Evolutionary conservation across 495 filamentous ascomycete genomes (phyloP).

Genomic region (Penicillium maclennaniae): DNA sequence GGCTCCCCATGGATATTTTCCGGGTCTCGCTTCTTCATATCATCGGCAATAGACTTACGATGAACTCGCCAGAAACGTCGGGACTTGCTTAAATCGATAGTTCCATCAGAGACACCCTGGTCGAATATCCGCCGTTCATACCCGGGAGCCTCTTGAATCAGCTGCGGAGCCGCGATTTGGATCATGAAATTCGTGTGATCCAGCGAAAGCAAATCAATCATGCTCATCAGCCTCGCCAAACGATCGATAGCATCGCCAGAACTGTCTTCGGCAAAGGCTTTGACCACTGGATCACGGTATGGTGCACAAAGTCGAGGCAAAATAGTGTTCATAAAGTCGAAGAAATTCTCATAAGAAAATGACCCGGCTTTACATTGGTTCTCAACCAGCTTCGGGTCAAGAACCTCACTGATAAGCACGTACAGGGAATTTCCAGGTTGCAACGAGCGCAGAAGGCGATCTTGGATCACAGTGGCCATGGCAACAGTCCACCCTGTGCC

Average conservation of each 20-base stretch:
- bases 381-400: slow-evolving; percentile 74
- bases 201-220: slow-evolving; percentile 87
- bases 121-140: slow-evolving; percentile 82
- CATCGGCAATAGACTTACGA: slow-evolving; percentile 62
- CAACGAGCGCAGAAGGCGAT: slow-evolving; percentile 78
- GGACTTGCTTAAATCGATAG: slow-evolving; percentile 55
- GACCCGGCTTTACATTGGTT: slow-evolving; percentile 73
- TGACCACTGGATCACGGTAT: slow-evolving; percentile 79
- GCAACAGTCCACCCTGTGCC: slow-evolving; percentile 73
- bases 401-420: slow-evolving; percentile 74
- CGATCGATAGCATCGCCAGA: slow-evolving; percentile 80
- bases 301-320: slow-evolving; percentile 94
- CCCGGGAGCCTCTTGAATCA: slow-evolving; percentile 72
- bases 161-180: slow-evolving; percentile 69
- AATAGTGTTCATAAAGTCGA: slow-evolving; percentile 80
- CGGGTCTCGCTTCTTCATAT: slow-evolving; percentile 68
- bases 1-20: slow-evolving; percentile 55
- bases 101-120: slow-evolving; percentile 60
- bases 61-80: slow-evolving; percentile 70
- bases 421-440: slow-evolving; percentile 77
- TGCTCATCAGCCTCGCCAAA: slow-evolving; percentile 74
- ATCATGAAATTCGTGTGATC: slow-evolving; percentile 96
- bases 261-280: slow-evolving; percentile 67
- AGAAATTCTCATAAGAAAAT: slow-evolving; percentile 93
- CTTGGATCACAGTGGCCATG: slow-evolving; percentile 80